These are phyloP conservation scores for Botryococcus braunii DNA, from an alignment of 163 green algal genomes.

Conservation along the genomic window DNA sequence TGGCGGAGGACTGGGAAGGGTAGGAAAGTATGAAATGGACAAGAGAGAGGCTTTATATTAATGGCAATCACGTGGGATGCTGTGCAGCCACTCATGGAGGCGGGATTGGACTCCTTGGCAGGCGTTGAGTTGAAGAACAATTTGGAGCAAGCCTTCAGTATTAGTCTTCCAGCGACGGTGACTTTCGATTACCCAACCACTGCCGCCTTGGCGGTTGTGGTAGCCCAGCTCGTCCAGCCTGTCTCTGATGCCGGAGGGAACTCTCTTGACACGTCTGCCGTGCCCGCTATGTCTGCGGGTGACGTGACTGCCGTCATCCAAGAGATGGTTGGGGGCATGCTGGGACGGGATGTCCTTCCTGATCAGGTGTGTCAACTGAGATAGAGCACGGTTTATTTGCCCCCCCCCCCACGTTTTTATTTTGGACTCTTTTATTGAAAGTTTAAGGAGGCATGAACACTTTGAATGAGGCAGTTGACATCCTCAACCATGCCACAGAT, in stretches of 20 bases:
- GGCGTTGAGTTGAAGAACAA: slow-evolving; percentile 69
- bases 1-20: too few relatives aligned
- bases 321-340: slow-evolving; percentile 13
- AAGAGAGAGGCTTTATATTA: too few relatives aligned
- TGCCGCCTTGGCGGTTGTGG: slow-evolving; percentile 29
- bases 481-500: too few relatives aligned
- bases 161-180: slow-evolving; percentile 61
- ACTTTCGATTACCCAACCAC: slow-evolving; percentile 72
- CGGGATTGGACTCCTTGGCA: slow-evolving; percentile 59
- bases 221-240: background rate
- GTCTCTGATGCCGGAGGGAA: background rate
- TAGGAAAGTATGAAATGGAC: too few relatives aligned
- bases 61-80: too few relatives aligned
- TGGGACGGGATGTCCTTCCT: slow-evolving; percentile 15
- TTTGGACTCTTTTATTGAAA: too few relatives aligned
- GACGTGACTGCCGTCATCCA: background rate
- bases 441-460: too few relatives aligned
- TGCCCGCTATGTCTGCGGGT: background rate
- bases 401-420: too few relatives aligned
- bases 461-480: too few relatives aligned
- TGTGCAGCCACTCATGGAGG: slow-evolving; percentile 58
- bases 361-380: slow-evolving; percentile 21
- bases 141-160: slow-evolving; percentile 37
- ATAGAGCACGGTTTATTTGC: too few relatives aligned
- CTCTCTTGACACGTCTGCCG: background rate